Base-by-base conservation (phyloP, 192 early-diverging fungal species). In the Borealophlyctis nickersoniae region DNA sequence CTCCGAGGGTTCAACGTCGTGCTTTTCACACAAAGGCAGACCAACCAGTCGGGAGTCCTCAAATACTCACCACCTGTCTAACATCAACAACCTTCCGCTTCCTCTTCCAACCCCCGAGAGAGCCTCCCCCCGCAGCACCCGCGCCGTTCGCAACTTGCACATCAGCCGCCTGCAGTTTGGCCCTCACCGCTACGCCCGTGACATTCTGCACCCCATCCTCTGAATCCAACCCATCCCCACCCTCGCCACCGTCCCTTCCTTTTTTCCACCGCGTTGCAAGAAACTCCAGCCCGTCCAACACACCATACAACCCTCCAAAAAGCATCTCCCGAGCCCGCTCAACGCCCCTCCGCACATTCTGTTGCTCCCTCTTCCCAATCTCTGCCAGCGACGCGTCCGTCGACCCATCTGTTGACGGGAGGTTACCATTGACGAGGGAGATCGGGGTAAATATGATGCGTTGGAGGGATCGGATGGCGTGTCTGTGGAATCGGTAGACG, bases 281-380 rank as follows among this genome's bases (percentile, higher is more conserved):
- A 69, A 72, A 78, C n/a, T 72, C 84, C n/a, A 94, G 79, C 23
- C 91, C 87, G 65, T 96, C 94, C 48, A 94, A 71, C 66, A 93
- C 86, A 14, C 84, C 79, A 56, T 85, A 90, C 49, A 90, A 56
- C 2, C 87, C 83, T 23, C 87, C 87, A 69, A 89, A 58, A 4
- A 36, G 11, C 33, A 3, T 54, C 52, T n/a, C 39, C 39, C 11
- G n/a, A 48, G n/a, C 9, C 9, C 11, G n/a, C 11, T 9, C 9
- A 13, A 48, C 39, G 9, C n/a, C 11, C 9, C 9, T 48, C 39
- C 39, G 9, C n/a, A 13, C n/a, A n/a, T n/a, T n/a, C n/a, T n/a
- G n/a, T n/a, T n/a, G n/a, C n/a, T n/a, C n/a, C n/a, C n/a, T n/a
- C n/a, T n/a, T n/a, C n/a, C n/a, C n/a, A n/a, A n/a, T n/a, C n/a